Evolutionary conservation across 2,329 filamentous ascomycete species (phyloP).

Genomic region (Phaeosphaeriaceae sp.): DNA sequence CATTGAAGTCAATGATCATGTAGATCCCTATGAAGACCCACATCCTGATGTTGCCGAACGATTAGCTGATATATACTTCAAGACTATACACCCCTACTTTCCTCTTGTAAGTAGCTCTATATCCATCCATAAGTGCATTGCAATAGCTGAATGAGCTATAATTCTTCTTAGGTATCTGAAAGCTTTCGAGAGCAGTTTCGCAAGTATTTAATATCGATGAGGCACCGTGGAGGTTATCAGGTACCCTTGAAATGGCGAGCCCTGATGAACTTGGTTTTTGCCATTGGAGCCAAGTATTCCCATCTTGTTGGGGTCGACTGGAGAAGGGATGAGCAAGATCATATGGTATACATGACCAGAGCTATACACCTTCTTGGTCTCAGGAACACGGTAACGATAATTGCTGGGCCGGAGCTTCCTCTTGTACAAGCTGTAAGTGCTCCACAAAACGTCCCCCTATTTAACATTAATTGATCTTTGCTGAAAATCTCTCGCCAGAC

Average conservation of each 20-base stretch:
- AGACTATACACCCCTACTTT: conserved; percentile 43
- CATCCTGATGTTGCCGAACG: conserved; percentile 36
- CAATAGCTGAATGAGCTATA: neutral
- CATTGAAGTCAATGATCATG: conserved; percentile 29
- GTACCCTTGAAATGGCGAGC: conserved; percentile 42
- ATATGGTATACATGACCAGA: conserved; percentile 48
- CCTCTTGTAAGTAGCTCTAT: conserved; percentile 24
- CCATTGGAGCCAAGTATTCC: conserved; percentile 50
- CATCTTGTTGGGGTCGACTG: conserved; percentile 39
- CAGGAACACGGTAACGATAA: conserved; percentile 24
- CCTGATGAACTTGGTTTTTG: conserved; percentile 51
- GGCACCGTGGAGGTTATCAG: conserved; percentile 9
- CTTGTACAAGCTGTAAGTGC: conserved; percentile 47
- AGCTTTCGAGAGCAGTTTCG: conserved; percentile 30
- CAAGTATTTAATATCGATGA: conserved; percentile 19
- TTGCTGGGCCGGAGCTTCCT: conserved; percentile 42
- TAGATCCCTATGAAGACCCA: conserved; percentile 42
- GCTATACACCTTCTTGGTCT: conserved; percentile 32
- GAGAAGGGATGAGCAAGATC: conserved; percentile 41
- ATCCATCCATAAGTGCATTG: neutral
- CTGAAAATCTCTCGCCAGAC: conserved; percentile 12
- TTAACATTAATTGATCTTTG: no score
- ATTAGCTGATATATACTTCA: conserved; percentile 46
- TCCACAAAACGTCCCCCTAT: conserved; percentile 22
- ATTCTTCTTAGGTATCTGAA: conserved; percentile 11